phyloP scores from a whole-genome alignment of 495 filamentous ascomycete genomes.

The Hyaloscypha finlandica region DNA sequence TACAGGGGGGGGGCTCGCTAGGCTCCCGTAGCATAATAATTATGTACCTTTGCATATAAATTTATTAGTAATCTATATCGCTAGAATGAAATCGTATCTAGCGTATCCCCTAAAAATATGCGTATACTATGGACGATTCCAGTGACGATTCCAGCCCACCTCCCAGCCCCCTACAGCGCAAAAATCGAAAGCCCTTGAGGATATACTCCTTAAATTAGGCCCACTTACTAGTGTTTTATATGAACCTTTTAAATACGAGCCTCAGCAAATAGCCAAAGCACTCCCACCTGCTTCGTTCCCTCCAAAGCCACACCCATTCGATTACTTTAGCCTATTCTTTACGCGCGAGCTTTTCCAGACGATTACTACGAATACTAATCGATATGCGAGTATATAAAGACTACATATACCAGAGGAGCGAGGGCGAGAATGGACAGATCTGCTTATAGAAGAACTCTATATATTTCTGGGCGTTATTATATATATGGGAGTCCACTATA shows the following conservation, averaged over 20 bases:
- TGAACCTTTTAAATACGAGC: background rate
- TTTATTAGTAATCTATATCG: constrained; percentile 1
- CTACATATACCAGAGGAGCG: background rate
- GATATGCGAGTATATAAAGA: background rate
- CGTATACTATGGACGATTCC: background rate
- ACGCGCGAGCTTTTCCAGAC: background rate
- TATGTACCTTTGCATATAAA: background rate
- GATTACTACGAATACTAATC: background rate
- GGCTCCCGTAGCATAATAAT: background rate
- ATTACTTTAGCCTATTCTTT: constrained; percentile 2
- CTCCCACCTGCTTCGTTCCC: background rate
- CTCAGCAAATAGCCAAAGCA: background rate
- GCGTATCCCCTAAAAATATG: background rate
- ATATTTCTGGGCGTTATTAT: background rate
- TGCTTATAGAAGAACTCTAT: constrained; percentile 1
- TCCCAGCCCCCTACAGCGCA: background rate
- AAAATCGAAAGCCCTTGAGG: background rate
- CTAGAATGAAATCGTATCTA: background rate
- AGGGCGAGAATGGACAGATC: background rate
- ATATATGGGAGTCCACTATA: background rate
- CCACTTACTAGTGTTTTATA: background rate
- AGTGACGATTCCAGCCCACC: background rate
- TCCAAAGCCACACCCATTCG: background rate
- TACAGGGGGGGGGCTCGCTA: background rate
- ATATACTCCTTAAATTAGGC: background rate